Evolutionary conservation across 257 asterid species (phyloP), one percentile per base, ranked within the genome.

Genomic region (Ophiorrhiza pumila): DNA sequence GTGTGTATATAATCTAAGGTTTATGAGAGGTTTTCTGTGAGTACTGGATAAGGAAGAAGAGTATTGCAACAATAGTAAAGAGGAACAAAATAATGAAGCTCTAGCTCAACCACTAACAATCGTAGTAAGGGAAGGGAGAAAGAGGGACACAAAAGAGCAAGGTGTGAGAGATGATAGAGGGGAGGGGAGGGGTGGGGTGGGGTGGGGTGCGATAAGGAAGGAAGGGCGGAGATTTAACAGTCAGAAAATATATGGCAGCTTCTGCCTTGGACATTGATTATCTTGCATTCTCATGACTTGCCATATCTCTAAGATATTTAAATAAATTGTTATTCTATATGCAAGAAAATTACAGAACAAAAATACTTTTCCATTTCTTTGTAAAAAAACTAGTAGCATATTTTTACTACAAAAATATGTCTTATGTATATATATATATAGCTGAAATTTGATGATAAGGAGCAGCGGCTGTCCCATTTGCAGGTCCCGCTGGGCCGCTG

Each of bases 191-290:
- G 72, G 85, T 65, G 90, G 76, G n/a, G n/a, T n/a, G n/a, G n/a
- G n/a, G n/a, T n/a, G n/a, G n/a, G n/a, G n/a, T n/a, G n/a, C n/a
- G 97, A 93, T 93, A 93, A 91, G 97, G 90, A 80, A 93, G 85
- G 96, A 88, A 87, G 95, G 97, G 98, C 65, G 78, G 96, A 93
- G 97, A 89, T 93, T 93, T 80, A 87, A 89, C 79, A 78, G 89
- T 80, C 96, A 84, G 96, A 83, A 85, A 58, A 64, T 71, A 73
- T 66, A 71, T 91, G 93, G 85, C 89, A 81, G 85, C 57, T 80
- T 85, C 89, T 83, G 87, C 65, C 76, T 75, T 74, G 39, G 32
- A 68, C 32, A 20, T 43, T 69, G 64, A 37, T 67, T 67, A 67
- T 27, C 47, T 67, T 45, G 47, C n/a, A n/a, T n/a, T n/a, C n/a